Conservation (phyloP, 2,329 filamentous ascomycete species). For the Neonectria neomacrospora region DNA sequence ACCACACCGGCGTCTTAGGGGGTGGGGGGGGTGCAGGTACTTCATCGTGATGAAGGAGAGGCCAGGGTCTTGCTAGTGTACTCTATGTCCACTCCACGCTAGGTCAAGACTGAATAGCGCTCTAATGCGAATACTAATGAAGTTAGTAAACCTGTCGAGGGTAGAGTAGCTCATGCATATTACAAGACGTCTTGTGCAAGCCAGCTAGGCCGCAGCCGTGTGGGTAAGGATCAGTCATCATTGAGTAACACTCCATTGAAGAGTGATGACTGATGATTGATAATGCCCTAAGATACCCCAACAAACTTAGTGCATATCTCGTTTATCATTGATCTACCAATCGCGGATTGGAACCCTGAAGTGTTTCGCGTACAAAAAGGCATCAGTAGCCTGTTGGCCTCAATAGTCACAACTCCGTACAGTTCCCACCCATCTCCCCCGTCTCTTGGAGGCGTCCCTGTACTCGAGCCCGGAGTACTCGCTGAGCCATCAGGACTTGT, state of each 20-base stretch:
- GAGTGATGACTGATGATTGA: neutral
- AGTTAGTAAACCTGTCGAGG: neutral
- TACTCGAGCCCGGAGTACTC: conserved; percentile 35
- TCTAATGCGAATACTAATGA: neutral
- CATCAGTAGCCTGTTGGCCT: conserved; percentile 48
- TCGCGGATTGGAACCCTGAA: conserved; percentile 15
- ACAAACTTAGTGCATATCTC: conserved; percentile 25
- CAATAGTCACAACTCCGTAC: conserved; percentile 45
- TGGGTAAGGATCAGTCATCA: neutral
- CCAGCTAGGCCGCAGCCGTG: neutral
- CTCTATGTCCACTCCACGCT: neutral
- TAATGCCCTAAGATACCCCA: neutral
- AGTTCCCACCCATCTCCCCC: conserved; percentile 42
- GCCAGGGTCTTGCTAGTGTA: too few species aligned
- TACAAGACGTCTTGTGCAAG: too few species aligned
- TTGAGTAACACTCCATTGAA: neutral
- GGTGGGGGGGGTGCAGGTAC: too few species aligned
- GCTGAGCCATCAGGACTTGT: neutral
- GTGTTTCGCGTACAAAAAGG: conserved; percentile 45
- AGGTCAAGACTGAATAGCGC: neutral
- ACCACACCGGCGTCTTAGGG: too few species aligned
- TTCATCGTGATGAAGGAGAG: too few species aligned
- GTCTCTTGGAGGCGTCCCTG: conserved; percentile 23
- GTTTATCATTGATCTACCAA: conserved; percentile 29
- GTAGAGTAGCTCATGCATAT: neutral